Percentiles rank a stretch among this genome's conserved stretches.
Conservation (phyloP, 2,329 filamentous ascomycete species). For the Akanthomyces uredinophilus region DNA sequence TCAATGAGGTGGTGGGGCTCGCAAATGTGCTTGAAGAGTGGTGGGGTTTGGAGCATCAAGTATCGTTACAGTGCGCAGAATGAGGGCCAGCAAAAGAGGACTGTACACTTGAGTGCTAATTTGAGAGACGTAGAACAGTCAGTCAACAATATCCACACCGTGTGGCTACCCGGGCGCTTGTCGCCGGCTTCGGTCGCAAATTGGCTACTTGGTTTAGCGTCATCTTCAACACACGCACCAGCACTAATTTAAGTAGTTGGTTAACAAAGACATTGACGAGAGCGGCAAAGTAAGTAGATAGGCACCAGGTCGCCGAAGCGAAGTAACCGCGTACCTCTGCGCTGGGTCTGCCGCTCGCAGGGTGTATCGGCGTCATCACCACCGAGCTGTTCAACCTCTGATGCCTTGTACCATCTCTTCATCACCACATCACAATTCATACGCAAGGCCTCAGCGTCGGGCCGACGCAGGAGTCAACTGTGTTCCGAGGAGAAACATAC, state of each 20-base stretch:
- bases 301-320: background rate
- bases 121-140: background rate
- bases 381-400: background rate
- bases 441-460: background rate
- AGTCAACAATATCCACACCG: background rate
- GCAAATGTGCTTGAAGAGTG: constrained; percentile 6
- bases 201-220: background rate
- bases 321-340: background rate
- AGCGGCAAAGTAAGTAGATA: background rate
- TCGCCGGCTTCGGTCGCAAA: constrained; percentile 11
- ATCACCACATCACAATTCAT: background rate
- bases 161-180: background rate
- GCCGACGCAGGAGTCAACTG: background rate
- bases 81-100: background rate
- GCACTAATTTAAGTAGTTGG: background rate
- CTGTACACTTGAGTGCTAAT: background rate
- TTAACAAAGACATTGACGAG: background rate
- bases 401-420: background rate
- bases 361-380: background rate
- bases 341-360: background rate
- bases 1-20: constrained; percentile 8
- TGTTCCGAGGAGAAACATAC: background rate
- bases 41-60: background rate
- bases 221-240: background rate
- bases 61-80: background rate